A percentile compares a stretch with the other conserved stretches of the same genome.
phyloP scores from a whole-genome alignment of 1,284 basidiomycete species.

The Puccinia novopanici region DNA sequence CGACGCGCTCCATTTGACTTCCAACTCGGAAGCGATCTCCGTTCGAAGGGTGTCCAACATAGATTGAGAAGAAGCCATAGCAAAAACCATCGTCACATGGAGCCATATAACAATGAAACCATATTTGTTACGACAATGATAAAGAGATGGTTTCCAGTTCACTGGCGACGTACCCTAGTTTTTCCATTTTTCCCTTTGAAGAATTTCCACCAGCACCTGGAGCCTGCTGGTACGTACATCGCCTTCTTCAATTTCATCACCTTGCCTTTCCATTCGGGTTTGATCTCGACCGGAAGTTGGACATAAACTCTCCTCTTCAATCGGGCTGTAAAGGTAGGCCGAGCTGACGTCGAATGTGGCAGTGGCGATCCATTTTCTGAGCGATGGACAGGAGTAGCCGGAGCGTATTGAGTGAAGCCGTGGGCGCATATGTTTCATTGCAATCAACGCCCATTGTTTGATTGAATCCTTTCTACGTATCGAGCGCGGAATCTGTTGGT shows the following conservation, averaged over 20 bases:
- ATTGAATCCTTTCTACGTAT: constrained; percentile 3
- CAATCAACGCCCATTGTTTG: not conserved
- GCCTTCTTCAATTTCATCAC: not conserved
- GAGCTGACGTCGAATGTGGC: not conserved
- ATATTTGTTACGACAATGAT: no score
- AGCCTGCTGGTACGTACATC: not conserved
- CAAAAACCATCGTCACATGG: no score
- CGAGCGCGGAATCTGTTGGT: not conserved
- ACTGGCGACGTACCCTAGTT: no score
- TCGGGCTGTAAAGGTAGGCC: not conserved
- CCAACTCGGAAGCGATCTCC: no score
- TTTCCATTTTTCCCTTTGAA: no score
- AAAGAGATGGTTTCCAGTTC: no score
- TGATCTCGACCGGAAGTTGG: not conserved
- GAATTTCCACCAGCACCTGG: not conserved
- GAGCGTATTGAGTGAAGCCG: not conserved
- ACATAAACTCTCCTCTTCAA: constrained; percentile 12
- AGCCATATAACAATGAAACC: no score
- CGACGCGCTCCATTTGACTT: no score
- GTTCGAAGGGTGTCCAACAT: no score
- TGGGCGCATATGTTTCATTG: constrained; percentile 21
- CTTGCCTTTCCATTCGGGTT: not conserved
- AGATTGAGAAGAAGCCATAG: no score
- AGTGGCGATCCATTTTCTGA: not conserved
- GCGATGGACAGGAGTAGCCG: not conserved